A percentile compares a stretch with the other conserved stretches of the same genome.
Conservation (phyloP, 305 asterid genomes). For the Ajuga reptans region DNA sequence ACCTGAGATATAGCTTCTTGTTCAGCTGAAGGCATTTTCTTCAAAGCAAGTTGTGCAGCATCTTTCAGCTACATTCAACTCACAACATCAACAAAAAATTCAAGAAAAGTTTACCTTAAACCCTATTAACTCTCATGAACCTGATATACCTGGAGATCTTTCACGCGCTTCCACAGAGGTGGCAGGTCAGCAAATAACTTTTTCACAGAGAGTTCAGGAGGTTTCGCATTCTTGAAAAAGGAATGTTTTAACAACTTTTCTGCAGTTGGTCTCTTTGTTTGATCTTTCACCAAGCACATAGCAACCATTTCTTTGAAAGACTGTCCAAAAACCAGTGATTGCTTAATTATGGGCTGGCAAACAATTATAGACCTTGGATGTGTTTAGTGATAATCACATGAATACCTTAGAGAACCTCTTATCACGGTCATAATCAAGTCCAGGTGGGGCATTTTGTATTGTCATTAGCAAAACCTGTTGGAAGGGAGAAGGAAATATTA, state of each 20-base stretch:
- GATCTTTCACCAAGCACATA: slow-evolving; percentile 94
- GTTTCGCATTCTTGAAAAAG: slow-evolving; percentile 67
- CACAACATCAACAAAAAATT: slow-evolving; percentile 23
- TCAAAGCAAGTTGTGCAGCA: slow-evolving; percentile 89
- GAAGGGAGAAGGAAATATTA: slow-evolving; percentile 7
- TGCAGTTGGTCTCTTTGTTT: slow-evolving; percentile 86
- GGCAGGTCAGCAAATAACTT: slow-evolving; percentile 72
- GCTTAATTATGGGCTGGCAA: slow-evolving; percentile 22
- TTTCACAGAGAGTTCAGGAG: slow-evolving; percentile 67
- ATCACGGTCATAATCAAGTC: slow-evolving; percentile 99
- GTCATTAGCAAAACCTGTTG: slow-evolving; percentile 90
- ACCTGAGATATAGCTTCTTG: slow-evolving; percentile 91
- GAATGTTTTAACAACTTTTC: slow-evolving; percentile 75
- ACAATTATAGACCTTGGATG: slow-evolving; percentile 5
- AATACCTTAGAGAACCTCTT: slow-evolving; percentile 91
- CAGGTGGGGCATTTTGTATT: slow-evolving; percentile 99
- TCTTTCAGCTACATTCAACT: slow-evolving; percentile 57
- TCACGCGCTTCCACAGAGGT: slow-evolving; percentile 78
- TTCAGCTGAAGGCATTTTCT: slow-evolving; percentile 73
- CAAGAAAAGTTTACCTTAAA: slow-evolving; percentile 19
- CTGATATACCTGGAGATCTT: slow-evolving; percentile 64
- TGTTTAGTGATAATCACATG: slow-evolving; percentile 21
- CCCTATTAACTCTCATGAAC: slow-evolving; percentile 6
- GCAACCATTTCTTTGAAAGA: slow-evolving; percentile 96
- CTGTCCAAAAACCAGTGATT: slow-evolving; percentile 38